Percentiles rank a stretch among this genome's conserved stretches.
Conservation (phyloP, 1,284 basidiomycete species). For the Pseudozyma sp. region DNA sequence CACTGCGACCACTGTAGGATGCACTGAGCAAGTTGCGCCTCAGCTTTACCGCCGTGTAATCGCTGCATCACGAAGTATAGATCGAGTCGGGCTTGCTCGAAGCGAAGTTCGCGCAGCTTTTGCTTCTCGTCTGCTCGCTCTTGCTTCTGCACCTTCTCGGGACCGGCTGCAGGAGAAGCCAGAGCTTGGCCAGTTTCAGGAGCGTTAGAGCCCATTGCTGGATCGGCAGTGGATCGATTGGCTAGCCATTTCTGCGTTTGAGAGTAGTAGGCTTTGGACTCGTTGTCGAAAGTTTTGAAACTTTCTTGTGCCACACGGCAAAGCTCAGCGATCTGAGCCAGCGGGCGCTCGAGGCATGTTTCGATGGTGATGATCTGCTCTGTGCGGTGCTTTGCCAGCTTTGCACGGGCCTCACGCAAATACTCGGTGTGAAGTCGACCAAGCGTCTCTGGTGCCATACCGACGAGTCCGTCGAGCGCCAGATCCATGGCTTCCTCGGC, state of each 20-base stretch:
- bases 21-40: slow-evolving; percentile 39
- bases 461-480: slow-evolving; percentile 30
- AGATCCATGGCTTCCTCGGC: slow-evolving; percentile 45
- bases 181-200: background rate
- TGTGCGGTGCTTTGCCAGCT: slow-evolving; percentile 15
- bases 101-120: slow-evolving; percentile 50
- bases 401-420: slow-evolving; percentile 22
- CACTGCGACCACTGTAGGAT: slow-evolving; percentile 42
- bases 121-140: slow-evolving; percentile 59
- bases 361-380: slow-evolving; percentile 34
- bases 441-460: slow-evolving; percentile 36
- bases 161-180: background rate
- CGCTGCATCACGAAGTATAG: slow-evolving; percentile 24
- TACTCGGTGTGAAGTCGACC: slow-evolving; percentile 24
- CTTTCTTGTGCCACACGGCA: slow-evolving; percentile 46
- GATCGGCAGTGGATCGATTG: slow-evolving; percentile 18
- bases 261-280: slow-evolving; percentile 60
- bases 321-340: slow-evolving; percentile 38
- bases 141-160: slow-evolving; percentile 29
- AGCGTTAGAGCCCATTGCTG: background rate
- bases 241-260: slow-evolving; percentile 63
- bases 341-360: slow-evolving; percentile 43
- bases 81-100: slow-evolving; percentile 53
- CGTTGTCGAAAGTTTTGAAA: slow-evolving; percentile 50
- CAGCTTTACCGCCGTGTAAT: slow-evolving; percentile 54